Evolutionary conservation across 352 stramenopile genomes (phyloP).

Genomic region (Globisporangium mamillatum): DNA sequence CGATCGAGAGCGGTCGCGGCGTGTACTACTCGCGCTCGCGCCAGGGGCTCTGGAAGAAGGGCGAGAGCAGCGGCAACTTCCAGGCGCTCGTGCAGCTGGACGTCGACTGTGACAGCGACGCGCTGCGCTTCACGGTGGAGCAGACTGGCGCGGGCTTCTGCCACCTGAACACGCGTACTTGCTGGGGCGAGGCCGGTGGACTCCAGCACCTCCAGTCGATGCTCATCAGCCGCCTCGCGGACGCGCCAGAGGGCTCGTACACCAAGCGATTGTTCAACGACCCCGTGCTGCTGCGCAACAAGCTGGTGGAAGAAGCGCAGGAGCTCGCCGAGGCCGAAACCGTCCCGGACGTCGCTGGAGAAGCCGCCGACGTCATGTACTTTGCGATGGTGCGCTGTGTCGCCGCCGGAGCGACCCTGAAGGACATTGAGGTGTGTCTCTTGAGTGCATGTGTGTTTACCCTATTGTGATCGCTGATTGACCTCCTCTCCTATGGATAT

Average conservation of each 20-base stretch:
- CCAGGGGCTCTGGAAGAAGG: conserved; percentile 92
- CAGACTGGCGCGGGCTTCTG: conserved; percentile 81
- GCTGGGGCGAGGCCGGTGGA: conserved; percentile 88
- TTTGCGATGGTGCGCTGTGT: conserved; percentile 94
- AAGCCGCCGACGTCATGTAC: conserved; percentile 96
- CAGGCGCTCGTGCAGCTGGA: conserved; percentile 93
- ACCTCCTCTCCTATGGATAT: not conserved
- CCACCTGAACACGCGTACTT: conserved; percentile 91
- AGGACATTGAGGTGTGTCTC: conserved; percentile 82
- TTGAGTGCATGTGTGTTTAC: not conserved
- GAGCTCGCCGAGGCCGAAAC: conserved; percentile 89
- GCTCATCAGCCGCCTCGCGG: conserved; percentile 78
- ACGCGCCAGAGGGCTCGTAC: conserved; percentile 93
- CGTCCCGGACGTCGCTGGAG: conserved; percentile 87
- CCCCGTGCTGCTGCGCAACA: conserved; percentile 89
- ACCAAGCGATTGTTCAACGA: conserved; percentile 96
- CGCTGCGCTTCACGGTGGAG: conserved; percentile 92
- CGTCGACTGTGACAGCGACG: conserved; percentile 95
- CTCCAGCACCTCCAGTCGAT: conserved; percentile 89
- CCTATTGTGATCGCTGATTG: not conserved
- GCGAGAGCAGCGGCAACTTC: conserved; percentile 93
- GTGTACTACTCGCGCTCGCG: conserved; percentile 96
- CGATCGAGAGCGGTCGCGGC: conserved; percentile 84
- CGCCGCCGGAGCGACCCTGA: conserved; percentile 89
- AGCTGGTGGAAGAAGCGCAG: conserved; percentile 96